These are phyloP conservation scores for Zymoseptoria crescenta DNA, from an alignment of 2,329 filamentous ascomycete genomes.

Conservation along the genomic window DNA sequence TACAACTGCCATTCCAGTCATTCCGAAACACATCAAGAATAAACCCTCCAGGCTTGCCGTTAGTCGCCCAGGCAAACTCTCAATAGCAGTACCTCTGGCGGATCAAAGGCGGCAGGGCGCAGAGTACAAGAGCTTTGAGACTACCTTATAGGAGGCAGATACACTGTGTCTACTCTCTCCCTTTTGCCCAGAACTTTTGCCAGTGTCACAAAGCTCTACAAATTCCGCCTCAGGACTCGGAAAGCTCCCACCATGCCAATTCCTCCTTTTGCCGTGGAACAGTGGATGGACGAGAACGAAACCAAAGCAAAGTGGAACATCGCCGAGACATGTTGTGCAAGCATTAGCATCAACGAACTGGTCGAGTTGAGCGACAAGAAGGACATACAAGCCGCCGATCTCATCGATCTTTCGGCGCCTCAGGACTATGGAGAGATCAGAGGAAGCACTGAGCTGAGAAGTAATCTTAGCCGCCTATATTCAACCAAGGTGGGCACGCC, in stretches of 20 bases:
- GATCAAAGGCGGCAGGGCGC: too few relatives aligned
- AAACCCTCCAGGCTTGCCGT: too few relatives aligned
- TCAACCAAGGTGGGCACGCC: constrained; percentile 45
- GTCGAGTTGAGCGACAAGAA: constrained; percentile 51
- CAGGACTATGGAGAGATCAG: constrained; percentile 68
- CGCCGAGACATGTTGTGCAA: constrained; percentile 71
- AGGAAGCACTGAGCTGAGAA: constrained; percentile 56
- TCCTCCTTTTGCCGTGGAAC: constrained; percentile 8
- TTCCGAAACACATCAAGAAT: too few relatives aligned
- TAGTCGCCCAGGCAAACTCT: too few relatives aligned
- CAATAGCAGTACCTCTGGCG: too few relatives aligned
- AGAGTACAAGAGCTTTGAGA: too few relatives aligned
- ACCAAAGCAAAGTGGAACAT: constrained; percentile 56
- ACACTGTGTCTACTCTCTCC: too few relatives aligned
- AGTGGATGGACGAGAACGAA: constrained; percentile 53
- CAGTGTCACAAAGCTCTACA: neutral
- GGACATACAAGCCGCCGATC: constrained; percentile 32
- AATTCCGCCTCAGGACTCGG: neutral
- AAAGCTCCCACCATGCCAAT: neutral
- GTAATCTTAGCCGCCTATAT: constrained; percentile 58
- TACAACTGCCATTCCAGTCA: too few relatives aligned
- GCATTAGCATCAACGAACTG: constrained; percentile 64
- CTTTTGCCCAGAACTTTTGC: too few relatives aligned
- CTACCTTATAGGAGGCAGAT: too few relatives aligned
- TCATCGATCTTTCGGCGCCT: constrained; percentile 46